Evolutionary conservation across 345 rosid genomes (phyloP).

Genomic region (Geranium brycei): DNA sequence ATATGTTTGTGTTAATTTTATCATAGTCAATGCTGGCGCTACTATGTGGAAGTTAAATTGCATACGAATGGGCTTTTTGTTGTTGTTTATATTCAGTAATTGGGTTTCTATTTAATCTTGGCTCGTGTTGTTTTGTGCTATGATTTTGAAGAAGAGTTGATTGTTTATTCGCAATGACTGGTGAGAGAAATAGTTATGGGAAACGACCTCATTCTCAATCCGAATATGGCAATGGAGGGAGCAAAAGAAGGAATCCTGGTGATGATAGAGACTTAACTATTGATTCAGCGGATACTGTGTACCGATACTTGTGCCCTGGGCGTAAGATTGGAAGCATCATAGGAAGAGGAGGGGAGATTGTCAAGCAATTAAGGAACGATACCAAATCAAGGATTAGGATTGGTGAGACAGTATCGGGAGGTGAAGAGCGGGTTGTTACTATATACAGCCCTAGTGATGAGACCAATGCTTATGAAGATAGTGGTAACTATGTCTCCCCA

Average conservation of each 20-base stretch:
- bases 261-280: slow-evolving; percentile 66
- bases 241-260: slow-evolving; percentile 56
- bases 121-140: neutral
- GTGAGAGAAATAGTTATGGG: slow-evolving; percentile 69
- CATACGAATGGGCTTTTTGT: too few relatives aligned
- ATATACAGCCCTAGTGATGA: slow-evolving; percentile 80
- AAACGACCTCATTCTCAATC: slow-evolving; percentile 68
- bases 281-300: slow-evolving; percentile 65
- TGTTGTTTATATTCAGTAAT: too few relatives aligned
- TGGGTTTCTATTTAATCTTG: neutral
- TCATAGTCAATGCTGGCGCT: too few relatives aligned
- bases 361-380: slow-evolving; percentile 71
- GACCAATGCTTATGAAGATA: slow-evolving; percentile 56
- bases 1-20: too few relatives aligned
- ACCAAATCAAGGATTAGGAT: slow-evolving; percentile 80
- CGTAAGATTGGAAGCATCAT: slow-evolving; percentile 89
- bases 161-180: slow-evolving; percentile 31
- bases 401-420: slow-evolving; percentile 62
- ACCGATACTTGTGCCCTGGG: slow-evolving; percentile 67
- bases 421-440: slow-evolving; percentile 88
- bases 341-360: slow-evolving; percentile 91
- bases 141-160: slow-evolving; percentile 9
- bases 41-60: too few relatives aligned
- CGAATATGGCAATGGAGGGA: slow-evolving; percentile 50
- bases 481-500: slow-evolving; percentile 44